Base-by-base conservation (phyloP, 164 flowering plant species). In the Amborella trichopoda region DNA sequence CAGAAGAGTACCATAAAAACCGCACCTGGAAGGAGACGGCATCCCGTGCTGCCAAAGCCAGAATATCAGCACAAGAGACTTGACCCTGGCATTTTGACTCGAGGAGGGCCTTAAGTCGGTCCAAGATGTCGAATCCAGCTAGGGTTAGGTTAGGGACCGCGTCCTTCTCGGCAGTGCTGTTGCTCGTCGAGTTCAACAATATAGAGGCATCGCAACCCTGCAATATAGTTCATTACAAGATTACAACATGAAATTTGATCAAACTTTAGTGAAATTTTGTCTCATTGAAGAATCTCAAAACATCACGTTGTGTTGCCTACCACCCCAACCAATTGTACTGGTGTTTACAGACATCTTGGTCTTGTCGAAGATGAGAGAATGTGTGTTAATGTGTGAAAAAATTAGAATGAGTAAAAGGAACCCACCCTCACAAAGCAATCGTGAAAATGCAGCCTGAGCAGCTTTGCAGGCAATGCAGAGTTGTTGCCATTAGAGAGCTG, bases 161-260 rank as follows among this genome's bases (percentile, higher is more conserved):
- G 14, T 36, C 53, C 49, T 68, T 85, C 42, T 89, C 97, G 0
- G 93, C 70, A 53, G 64, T 59, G 46, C 68, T 73, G 40, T 48
- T 61, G 27, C 72, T 27, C 4, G 91, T 79, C 11, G 59, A 49
- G 55, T 89, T 78, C 28, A 89, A 17, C 2, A 85, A 73, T 37
- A 89, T 71, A 1, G 97, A 89, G 46, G 53, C 97, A 73, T 89
- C 97, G 65, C 97, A 89, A 2, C 96, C 96, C 96, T 87, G 72
- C 16, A 22, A 55, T 16, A n/a, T n/a, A n/a, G n/a, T n/a, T n/a
- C n/a, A n/a, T n/a, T n/a, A n/a, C n/a, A n/a, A n/a, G n/a, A n/a
- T n/a, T n/a, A n/a, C n/a, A n/a, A n/a, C n/a, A n/a, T n/a, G n/a
- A n/a, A n/a, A n/a, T n/a, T n/a, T n/a, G n/a, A n/a, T n/a, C n/a